Base-by-base conservation (phyloP, 371 early-diverging fungal genomes). In the Circinella umbellata region DNA sequence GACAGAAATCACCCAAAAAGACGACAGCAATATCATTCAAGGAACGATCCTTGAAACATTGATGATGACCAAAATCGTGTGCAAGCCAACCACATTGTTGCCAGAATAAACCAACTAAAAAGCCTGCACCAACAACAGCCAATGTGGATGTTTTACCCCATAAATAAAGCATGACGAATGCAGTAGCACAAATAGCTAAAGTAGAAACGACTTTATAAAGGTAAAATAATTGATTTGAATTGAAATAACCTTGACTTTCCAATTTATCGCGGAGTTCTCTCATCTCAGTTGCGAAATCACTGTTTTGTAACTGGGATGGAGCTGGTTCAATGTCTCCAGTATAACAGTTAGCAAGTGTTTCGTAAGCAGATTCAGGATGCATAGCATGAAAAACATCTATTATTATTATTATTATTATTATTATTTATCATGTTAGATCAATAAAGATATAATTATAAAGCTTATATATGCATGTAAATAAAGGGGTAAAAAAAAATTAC, bases 1-100 rank as follows among this genome's bases (percentile, higher is more conserved):
- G 94, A 77, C 86, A 89, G 62, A 93, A 82, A 72, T 91, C 91
- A 63, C 96, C 96, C 54, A 92, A 74, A 69, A 94, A 86, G 70
- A 89, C 88, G 8, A 92, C 90, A 47, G 91, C 54, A 17, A 81
- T 63, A 73, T 92, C 88, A 67, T 93, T 93, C 70, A 78, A 78
- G 47, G 71, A 66, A 42, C 94, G 88, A 73, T 90, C 89, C 48
- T 86, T 76, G 76, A 93, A 94, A 39, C 92, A 90, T 69, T 94
- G 95, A 80, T 94, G 93, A 72, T 95, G 96, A 65, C 90, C 86
- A 72, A 93, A 92, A 71, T 95, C 95, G 73, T 95, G 96, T 15
- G 95, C 88, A 39, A 94, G 80, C 96, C 96, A 95, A 34, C 95
- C 95, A 72, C 89, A 90, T 74, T 95, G 95, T 72, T 95, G 94